These are phyloP conservation scores for Malbranchea zuffiana DNA, from an alignment of 2,329 filamentous ascomycete genomes.

Conservation along the genomic window DNA sequence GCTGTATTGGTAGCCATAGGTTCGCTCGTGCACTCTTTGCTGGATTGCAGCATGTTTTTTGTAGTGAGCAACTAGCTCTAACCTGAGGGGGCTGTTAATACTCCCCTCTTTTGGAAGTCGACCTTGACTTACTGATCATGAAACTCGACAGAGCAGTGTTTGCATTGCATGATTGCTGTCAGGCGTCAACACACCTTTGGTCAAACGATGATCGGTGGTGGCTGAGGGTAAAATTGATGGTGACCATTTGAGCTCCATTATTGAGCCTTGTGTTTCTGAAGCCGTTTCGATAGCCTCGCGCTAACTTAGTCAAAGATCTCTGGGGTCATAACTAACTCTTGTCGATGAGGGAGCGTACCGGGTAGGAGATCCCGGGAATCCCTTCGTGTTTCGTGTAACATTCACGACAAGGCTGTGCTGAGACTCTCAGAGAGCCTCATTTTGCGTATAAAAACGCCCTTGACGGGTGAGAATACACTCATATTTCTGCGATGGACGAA, in stretches of 20 bases:
- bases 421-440: no score
- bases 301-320: background rate
- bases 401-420: no score
- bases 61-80: background rate
- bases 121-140: background rate
- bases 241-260: background rate
- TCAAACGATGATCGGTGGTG: background rate
- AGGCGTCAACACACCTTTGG: background rate
- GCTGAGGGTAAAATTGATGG: no score
- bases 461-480: background rate
- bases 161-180: background rate
- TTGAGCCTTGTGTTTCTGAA: background rate
- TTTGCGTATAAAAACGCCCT: no score
- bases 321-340: background rate
- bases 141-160: background rate
- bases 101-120: background rate
- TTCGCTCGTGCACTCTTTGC: background rate
- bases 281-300: background rate
- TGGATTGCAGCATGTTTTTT: background rate
- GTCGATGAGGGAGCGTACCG: no score
- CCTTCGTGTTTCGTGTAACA: no score
- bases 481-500: background rate
- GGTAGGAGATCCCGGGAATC: no score
- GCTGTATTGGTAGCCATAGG: background rate
- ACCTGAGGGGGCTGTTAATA: background rate